Conservation (phyloP, 169 alveolate genomes). For the Plasmodium gonderi region DNA sequence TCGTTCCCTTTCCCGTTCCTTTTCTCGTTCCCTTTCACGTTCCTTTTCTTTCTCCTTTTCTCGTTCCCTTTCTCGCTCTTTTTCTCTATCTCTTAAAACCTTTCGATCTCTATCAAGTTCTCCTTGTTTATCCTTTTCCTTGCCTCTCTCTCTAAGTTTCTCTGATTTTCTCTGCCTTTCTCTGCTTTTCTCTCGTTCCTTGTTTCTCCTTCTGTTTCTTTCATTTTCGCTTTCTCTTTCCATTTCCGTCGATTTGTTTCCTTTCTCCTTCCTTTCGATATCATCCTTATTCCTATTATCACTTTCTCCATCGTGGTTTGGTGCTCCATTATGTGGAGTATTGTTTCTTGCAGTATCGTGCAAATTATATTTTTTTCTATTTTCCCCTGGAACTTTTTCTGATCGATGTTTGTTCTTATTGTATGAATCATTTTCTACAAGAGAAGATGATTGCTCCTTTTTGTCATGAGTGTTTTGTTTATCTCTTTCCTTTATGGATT, state of each 20-base stretch:
- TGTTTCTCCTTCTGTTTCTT: slow-evolving; percentile 4
- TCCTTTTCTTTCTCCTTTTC: slow-evolving; percentile 10
- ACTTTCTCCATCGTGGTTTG: neutral
- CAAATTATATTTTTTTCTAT: neutral
- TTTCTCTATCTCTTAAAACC: neutral
- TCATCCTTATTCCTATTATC: slow-evolving; percentile 8
- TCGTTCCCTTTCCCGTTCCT: neutral
- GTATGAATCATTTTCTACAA: neutral
- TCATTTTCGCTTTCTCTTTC: neutral
- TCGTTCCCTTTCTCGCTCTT: slow-evolving; percentile 15
- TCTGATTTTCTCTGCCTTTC: slow-evolving; percentile 19
- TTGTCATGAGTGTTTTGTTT: neutral
- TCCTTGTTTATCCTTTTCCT: slow-evolving; percentile 1
- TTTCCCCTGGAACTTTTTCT: neutral
- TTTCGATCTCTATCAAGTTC: slow-evolving; percentile 20
- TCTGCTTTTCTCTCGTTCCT: neutral
- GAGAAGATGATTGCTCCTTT: neutral
- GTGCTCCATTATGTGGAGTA: neutral
- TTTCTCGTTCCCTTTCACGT: slow-evolving; percentile 2
- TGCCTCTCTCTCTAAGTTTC: neutral
- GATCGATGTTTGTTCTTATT: neutral
- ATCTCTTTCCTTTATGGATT: neutral
- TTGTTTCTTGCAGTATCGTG: neutral
- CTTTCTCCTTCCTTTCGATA: neutral
- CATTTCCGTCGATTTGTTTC: neutral